Percentiles rank a stretch among this genome's conserved stretches.
These are phyloP conservation scores for Chlamydomonas incerta DNA, from an alignment of 139 green algal species.

Conservation along the genomic window DNA sequence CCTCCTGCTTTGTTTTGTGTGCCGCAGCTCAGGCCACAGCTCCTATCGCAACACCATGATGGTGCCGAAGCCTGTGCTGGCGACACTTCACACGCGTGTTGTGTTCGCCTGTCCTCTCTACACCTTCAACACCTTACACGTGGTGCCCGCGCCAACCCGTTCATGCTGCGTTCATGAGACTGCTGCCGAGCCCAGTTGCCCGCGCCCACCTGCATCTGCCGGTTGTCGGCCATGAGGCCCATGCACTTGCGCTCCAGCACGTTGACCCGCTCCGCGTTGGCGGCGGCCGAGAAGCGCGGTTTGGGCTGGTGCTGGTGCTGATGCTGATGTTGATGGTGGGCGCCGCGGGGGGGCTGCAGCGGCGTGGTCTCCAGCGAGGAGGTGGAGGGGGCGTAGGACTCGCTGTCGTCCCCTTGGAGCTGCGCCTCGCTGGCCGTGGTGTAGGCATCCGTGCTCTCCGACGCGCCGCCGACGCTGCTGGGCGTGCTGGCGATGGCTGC, in stretches of 20 bases:
- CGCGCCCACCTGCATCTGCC: conserved; percentile 12
- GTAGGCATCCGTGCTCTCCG: conserved; percentile 7
- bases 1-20: too few relatives aligned
- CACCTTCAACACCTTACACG: too few relatives aligned
- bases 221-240: conserved; percentile 54
- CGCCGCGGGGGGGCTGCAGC: neutral
- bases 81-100: too few relatives aligned
- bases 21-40: too few relatives aligned
- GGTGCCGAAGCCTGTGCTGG: too few relatives aligned
- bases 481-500: conserved; percentile 1
- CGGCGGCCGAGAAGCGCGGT: neutral
- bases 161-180: too few relatives aligned
- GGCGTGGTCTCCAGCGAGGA: conserved; percentile 6
- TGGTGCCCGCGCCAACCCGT: too few relatives aligned
- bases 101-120: too few relatives aligned
- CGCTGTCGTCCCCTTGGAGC: neutral
- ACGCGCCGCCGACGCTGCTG: conserved; percentile 10
- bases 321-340: neutral
- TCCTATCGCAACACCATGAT: too few relatives aligned
- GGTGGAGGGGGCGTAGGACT: neutral
- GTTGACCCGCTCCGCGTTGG: neutral
- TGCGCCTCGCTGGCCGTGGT: neutral
- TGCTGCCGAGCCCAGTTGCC: too few relatives aligned
- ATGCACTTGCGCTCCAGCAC: conserved; percentile 48
- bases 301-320: neutral